phyloP scores from a whole-genome alignment of 495 filamentous ascomycete genomes.

The Podospora pseudoanserina region DNA sequence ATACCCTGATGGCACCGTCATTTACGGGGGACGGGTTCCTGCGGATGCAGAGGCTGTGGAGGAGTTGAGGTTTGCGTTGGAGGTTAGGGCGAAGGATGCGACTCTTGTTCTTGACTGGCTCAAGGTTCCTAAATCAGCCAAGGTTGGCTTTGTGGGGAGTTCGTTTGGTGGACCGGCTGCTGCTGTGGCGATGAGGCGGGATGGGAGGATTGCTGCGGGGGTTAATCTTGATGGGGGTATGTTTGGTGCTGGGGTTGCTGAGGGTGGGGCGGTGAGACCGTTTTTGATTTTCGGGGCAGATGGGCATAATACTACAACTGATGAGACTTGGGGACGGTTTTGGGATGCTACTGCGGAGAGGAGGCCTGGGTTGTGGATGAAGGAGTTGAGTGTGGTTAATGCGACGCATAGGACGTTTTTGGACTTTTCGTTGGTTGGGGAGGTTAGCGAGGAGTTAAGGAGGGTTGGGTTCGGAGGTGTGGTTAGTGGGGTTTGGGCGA shows the following conservation, averaged over 20 bases:
- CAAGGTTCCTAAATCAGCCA: background rate
- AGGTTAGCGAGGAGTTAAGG: background rate
- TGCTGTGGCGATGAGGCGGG: background rate
- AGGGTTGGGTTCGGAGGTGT: background rate
- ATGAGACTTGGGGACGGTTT: background rate
- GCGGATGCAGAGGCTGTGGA: background rate
- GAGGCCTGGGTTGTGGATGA: background rate
- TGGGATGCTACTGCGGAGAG: background rate
- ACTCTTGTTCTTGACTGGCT: conserved; percentile 6
- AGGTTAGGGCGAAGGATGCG: conserved; percentile 5
- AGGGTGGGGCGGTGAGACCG: background rate
- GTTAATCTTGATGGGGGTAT: conserved; percentile 12
- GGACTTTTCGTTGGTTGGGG: conserved; percentile 6
- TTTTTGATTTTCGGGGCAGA: conserved; percentile 5
- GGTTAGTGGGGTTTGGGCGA: background rate
- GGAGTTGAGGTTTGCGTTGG: conserved; percentile 1
- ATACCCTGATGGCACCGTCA: conserved; percentile 7
- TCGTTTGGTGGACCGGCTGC: conserved; percentile 2
- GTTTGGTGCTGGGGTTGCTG: conserved; percentile 12
- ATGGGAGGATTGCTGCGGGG: background rate
- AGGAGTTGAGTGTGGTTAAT: conserved; percentile 5
- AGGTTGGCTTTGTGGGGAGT: conserved; percentile 7
- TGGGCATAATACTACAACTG: background rate
- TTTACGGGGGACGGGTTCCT: background rate
- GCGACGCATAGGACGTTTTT: background rate